Conservation (phyloP, 345 rosid species). For the Ailanthus altissimus region DNA sequence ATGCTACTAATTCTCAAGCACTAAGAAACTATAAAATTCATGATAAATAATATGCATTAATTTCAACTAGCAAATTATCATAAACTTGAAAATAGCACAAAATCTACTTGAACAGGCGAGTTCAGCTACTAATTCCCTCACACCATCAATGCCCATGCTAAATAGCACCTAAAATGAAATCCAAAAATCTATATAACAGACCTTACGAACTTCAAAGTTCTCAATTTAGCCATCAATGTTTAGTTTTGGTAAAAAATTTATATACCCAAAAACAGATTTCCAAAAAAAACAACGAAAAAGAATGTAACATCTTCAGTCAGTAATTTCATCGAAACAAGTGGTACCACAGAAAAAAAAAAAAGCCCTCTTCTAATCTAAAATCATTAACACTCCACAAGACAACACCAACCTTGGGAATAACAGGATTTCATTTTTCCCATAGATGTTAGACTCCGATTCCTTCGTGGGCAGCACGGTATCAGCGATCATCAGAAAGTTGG, state of each 20-base stretch:
- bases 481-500: constrained; percentile 80
- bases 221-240: neutral
- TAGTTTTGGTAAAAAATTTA: constrained; percentile 2
- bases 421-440: constrained; percentile 39
- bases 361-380: neutral
- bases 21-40: neutral
- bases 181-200: neutral
- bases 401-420: constrained; percentile 56
- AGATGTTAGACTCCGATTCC: constrained; percentile 41
- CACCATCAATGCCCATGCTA: constrained; percentile 18
- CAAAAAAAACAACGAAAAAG: too few species aligned
- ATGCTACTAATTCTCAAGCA: constrained; percentile 21
- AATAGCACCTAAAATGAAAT: neutral
- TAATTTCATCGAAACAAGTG: constrained; percentile 42
- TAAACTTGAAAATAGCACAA: too few species aligned
- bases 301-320: neutral
- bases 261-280: constrained; percentile 20
- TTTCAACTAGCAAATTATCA: neutral
- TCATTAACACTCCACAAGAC: neutral
- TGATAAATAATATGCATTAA: neutral
- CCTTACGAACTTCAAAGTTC: neutral
- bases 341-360: constrained; percentile 29
- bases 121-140: constrained; percentile 24
- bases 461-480: constrained; percentile 63
- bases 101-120: neutral